phyloP scores from a whole-genome alignment of 768 basidiomycete genomes.

The Omphalotus guepiniiformis region DNA sequence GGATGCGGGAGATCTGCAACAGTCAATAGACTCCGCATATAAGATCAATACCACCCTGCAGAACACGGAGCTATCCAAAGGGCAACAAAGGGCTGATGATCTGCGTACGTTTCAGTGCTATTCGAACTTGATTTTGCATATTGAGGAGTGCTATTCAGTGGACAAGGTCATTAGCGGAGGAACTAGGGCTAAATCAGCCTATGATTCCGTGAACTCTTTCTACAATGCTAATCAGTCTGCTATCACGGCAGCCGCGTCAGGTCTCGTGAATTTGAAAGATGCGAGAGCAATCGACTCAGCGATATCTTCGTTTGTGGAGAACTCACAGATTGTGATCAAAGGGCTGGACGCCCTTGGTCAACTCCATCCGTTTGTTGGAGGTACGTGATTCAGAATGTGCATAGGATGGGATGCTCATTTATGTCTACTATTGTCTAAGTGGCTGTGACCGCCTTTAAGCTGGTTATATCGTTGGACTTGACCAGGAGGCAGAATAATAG shows the following conservation, averaged over 20 bases:
- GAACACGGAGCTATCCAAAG: not conserved
- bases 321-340: not conserved
- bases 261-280: not conserved
- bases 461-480: conserved; percentile 44
- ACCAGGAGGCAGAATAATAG: conserved; percentile 48
- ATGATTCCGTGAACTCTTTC: not conserved
- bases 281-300: not conserved
- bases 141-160: not conserved
- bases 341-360: conserved; percentile 21
- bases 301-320: conserved; percentile 4
- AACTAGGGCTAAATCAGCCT: not conserved
- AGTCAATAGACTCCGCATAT: not conserved
- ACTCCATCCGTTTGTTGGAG: conserved; percentile 26
- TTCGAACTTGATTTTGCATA: not conserved
- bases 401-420: too few relatives aligned
- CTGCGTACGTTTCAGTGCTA: not conserved
- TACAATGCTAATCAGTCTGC: not conserved
- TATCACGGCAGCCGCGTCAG: conserved; percentile 1
- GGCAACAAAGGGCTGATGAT: not conserved
- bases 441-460: conserved; percentile 35
- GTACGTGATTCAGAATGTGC: conserved; percentile 25
- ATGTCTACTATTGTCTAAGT: conserved; percentile 33
- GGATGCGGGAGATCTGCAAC: too few relatives aligned
- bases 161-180: not conserved
- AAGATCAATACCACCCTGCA: not conserved